A percentile compares a stretch with the other conserved stretches of the same genome.
Evolutionary conservation across 2,329 filamentous ascomycete genomes (phyloP).

Genomic region (Polytolypa hystricis): DNA sequence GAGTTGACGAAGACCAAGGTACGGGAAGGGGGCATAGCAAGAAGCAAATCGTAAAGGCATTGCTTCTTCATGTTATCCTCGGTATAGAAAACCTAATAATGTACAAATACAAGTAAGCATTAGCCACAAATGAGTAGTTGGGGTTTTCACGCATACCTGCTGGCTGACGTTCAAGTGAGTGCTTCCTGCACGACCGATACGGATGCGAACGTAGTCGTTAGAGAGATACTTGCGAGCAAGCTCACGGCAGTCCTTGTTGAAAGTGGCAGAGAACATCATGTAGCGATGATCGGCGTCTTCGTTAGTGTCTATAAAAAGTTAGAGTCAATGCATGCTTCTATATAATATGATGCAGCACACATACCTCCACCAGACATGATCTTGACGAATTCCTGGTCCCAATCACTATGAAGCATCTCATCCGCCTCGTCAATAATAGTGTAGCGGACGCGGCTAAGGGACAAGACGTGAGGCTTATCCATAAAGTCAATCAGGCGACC

Average conservation of each 20-base stretch:
- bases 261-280: slow-evolving; percentile 91
- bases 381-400: slow-evolving; percentile 62
- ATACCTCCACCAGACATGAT: slow-evolving; percentile 74
- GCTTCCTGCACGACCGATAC: slow-evolving; percentile 76
- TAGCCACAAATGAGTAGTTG: slow-evolving; percentile 11
- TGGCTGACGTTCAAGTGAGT: slow-evolving; percentile 77
- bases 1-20: slow-evolving; percentile 87
- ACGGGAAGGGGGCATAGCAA: slow-evolving; percentile 57
- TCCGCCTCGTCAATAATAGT: slow-evolving; percentile 89
- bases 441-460: slow-evolving; percentile 32
- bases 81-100: slow-evolving; percentile 49
- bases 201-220: slow-evolving; percentile 64
- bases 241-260: slow-evolving; percentile 66
- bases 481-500: slow-evolving; percentile 82
- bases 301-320: slow-evolving; percentile 49
- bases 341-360: slow-evolving; percentile 19
- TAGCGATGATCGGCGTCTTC: slow-evolving; percentile 57
- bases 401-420: slow-evolving; percentile 73
- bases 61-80: slow-evolving; percentile 57
- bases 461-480: slow-evolving; percentile 43
- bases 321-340: slow-evolving; percentile 1
- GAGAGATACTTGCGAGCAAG: slow-evolving; percentile 68
- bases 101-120: slow-evolving; percentile 4
- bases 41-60: slow-evolving; percentile 60
- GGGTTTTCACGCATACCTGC: too few relatives aligned